A percentile compares a stretch with the other conserved stretches of the same genome.
These are phyloP conservation scores for Talaromyces sp. DNA, from an alignment of 2,329 filamentous ascomycete species.

Conservation along the genomic window DNA sequence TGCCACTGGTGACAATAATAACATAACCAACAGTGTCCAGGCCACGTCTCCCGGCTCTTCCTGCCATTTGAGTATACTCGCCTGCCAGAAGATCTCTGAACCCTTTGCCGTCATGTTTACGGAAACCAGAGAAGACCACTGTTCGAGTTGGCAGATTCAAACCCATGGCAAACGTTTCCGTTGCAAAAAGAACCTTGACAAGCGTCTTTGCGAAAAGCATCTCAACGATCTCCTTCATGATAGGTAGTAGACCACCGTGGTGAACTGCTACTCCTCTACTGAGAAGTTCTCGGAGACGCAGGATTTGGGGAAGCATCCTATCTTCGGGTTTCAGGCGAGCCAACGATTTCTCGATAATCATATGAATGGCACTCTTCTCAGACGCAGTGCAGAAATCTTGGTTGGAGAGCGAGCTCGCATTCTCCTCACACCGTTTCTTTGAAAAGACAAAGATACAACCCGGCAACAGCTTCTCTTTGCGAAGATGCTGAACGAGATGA, in stretches of 20 bases:
- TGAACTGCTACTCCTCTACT: constrained; percentile 90
- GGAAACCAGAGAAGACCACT: constrained; percentile 93
- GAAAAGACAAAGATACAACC: constrained; percentile 98
- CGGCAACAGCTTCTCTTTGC: constrained; percentile 78
- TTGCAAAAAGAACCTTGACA: constrained; percentile 95
- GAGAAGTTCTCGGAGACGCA: constrained; percentile 77
- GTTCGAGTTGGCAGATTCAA: constrained; percentile 92
- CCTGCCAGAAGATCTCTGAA: constrained; percentile 89
- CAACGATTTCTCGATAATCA: constrained; percentile 94
- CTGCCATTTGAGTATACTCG: constrained; percentile 98
- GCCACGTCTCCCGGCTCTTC: constrained; percentile 85
- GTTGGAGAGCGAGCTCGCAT: constrained; percentile 89
- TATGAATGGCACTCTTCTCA: constrained; percentile 95
- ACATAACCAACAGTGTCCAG: constrained; percentile 89
- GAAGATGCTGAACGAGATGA: constrained; percentile 84
- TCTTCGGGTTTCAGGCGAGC: constrained; percentile 88
- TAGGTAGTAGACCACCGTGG: constrained; percentile 87
- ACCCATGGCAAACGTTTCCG: constrained; percentile 98
- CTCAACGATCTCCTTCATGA: constrained; percentile 96
- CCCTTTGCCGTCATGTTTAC: constrained; percentile 88
- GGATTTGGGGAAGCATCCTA: constrained; percentile 82
- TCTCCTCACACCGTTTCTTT: constrained; percentile 95
- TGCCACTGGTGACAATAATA: constrained; percentile 77
- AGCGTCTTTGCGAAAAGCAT: constrained; percentile 91
- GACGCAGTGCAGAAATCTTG: constrained; percentile 89